Percentiles rank a stretch among this genome's conserved stretches.
Conservation (phyloP, 2,329 filamentous ascomycete species). For the Leptographium flavum region DNA sequence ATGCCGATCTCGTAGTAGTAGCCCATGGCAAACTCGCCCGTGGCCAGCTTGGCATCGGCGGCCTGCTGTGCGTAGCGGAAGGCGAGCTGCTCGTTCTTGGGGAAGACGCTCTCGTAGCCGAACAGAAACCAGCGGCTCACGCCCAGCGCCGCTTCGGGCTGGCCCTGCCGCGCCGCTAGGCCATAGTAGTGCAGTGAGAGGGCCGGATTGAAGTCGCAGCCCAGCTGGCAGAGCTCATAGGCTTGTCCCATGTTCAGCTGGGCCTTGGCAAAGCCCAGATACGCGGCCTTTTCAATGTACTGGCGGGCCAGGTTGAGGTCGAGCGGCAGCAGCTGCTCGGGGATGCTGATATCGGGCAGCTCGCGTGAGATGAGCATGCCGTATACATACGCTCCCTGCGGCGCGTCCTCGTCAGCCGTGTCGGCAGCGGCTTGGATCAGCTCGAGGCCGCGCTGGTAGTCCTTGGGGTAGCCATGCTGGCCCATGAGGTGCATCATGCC, state of each 20-base stretch:
- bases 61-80: constrained; percentile 85
- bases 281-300: constrained; percentile 93
- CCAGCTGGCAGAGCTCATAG: constrained; percentile 85
- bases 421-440: constrained; percentile 74
- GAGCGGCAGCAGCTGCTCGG: constrained; percentile 51
- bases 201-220: constrained; percentile 88
- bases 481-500: constrained; percentile 97
- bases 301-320: constrained; percentile 62
- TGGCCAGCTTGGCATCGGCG: constrained; percentile 65
- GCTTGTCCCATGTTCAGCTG: constrained; percentile 95
- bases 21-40: constrained; percentile 89
- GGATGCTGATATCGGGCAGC: constrained; percentile 77
- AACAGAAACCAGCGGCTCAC: constrained; percentile 99
- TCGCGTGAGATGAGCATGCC: constrained; percentile 89
- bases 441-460: constrained; percentile 63
- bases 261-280: constrained; percentile 88
- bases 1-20: constrained; percentile 98
- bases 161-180: constrained; percentile 79
- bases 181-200: constrained; percentile 93
- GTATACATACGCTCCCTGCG: constrained; percentile 88
- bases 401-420: constrained; percentile 86
- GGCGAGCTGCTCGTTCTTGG: constrained; percentile 89
- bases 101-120: constrained; percentile 80
- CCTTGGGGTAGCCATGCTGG: constrained; percentile 79
- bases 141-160: constrained; percentile 85